Evolutionary conservation across 139 green algal species (phyloP).

Genomic region (Chlamydomonas sphaeroides): DNA sequence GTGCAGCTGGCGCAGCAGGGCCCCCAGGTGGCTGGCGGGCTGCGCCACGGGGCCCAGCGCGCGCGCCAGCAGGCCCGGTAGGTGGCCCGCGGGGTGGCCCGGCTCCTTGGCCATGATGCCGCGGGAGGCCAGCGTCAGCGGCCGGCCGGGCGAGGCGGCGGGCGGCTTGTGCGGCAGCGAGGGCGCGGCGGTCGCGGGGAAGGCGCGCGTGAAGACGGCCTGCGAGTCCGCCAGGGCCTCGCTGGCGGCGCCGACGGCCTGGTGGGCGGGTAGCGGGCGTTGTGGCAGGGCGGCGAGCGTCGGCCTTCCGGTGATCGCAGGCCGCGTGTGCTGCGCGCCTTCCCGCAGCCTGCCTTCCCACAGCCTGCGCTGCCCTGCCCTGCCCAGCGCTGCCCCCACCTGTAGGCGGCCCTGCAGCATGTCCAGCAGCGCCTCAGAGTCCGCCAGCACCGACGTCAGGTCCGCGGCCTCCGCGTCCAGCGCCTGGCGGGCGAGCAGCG

Average conservation of each 20-base stretch:
- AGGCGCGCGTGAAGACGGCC: conserved; percentile 1
- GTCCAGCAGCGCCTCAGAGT: conserved; percentile 17
- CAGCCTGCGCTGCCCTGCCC: too few relatives aligned
- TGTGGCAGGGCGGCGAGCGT: too few relatives aligned
- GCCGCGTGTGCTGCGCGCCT: too few relatives aligned
- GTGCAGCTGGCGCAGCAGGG: conserved; percentile 14
- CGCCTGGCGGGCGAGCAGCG: background rate
- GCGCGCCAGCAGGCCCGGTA: background rate
- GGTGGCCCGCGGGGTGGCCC: background rate
- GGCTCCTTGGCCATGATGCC: conserved; percentile 15
- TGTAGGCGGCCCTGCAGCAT: background rate
- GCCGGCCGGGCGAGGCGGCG: background rate
- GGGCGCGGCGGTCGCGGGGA: background rate
- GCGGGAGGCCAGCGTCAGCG: background rate
- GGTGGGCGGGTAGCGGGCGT: too few relatives aligned
- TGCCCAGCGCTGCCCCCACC: background rate
- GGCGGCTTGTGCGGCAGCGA: background rate
- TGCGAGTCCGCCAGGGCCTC: background rate
- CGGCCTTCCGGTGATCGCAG: too few relatives aligned
- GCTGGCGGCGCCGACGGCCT: background rate
- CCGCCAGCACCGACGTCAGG: background rate
- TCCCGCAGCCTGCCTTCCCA: too few relatives aligned
- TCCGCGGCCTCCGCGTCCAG: background rate
- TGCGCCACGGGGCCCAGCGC: background rate
- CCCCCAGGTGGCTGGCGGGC: background rate